These are phyloP conservation scores for Pythium vanterpoolii DNA, from an alignment of 352 stramenopile genomes.

Conservation along the genomic window DNA sequence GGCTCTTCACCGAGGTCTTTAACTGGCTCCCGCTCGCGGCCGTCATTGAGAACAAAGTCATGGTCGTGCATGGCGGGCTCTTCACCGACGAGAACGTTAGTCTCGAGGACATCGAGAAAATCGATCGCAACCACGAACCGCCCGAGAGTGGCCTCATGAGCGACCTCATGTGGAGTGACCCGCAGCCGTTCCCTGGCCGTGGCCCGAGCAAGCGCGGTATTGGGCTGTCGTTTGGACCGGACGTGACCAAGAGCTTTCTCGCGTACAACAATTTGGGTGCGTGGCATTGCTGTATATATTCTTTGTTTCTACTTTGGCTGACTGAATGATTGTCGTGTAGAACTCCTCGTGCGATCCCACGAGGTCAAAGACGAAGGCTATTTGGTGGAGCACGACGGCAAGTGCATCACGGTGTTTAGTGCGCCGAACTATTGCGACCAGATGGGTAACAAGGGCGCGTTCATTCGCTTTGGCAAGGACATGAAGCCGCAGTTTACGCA, in stretches of 20 bases:
- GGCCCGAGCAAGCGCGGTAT: conserved; percentile 96
- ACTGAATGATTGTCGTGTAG: conserved; percentile 21
- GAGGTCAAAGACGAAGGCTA: conserved; percentile 99
- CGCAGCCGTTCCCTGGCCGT: conserved; percentile 95
- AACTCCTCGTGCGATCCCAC: conserved; percentile 97
- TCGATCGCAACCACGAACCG: conserved; percentile 94
- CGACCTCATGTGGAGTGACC: conserved; percentile 95
- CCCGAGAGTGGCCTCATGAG: conserved; percentile 92
- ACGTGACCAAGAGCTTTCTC: conserved; percentile 97
- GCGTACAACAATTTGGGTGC: conserved; percentile 93
- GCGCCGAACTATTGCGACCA: conserved; percentile 99
- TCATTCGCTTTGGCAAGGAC: conserved; percentile 96
- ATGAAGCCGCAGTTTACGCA: conserved; percentile 96
- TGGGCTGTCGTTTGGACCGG: conserved; percentile 96
- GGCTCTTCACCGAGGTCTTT: conserved; percentile 99
- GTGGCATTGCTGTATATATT: conserved; percentile 9
- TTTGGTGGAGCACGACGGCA: conserved; percentile 98
- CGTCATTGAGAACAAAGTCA: conserved; percentile 92
- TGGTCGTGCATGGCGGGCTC: conserved; percentile 98
- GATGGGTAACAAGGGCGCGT: conserved; percentile 99
- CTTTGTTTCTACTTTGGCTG: background rate
- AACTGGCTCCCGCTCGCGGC: conserved; percentile 94
- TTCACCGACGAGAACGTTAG: conserved; percentile 93
- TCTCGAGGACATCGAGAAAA: conserved; percentile 93
- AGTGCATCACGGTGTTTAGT: conserved; percentile 99